A percentile compares a stretch with the other conserved stretches of the same genome.
Conservation (phyloP, 2,329 filamentous ascomycete species). For the Trichoderma atrobrunneum region DNA sequence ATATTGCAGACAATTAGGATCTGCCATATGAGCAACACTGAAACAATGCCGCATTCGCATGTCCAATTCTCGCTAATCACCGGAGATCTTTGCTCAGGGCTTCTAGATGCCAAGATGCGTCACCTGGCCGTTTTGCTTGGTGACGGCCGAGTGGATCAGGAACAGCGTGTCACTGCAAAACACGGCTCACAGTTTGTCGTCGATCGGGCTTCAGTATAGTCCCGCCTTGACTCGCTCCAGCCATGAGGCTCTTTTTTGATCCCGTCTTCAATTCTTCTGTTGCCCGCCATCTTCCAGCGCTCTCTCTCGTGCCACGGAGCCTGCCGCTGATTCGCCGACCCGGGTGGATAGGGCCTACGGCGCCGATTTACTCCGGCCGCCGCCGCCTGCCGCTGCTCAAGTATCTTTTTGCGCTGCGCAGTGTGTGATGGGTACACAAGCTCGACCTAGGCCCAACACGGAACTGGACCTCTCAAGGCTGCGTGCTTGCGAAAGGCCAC, state of each 20-base stretch:
- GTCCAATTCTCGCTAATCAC: neutral
- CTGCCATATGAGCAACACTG: neutral
- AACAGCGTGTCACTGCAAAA: neutral
- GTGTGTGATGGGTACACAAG: neutral
- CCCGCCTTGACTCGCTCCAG: neutral
- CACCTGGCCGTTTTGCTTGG: neutral
- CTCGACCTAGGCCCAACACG: neutral
- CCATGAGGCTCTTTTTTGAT: neutral
- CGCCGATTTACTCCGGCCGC: slow-evolving; percentile 13
- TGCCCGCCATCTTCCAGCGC: too few species aligned
- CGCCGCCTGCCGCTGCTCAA: neutral
- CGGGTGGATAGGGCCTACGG: neutral
- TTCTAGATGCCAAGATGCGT: neutral
- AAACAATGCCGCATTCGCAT: neutral
- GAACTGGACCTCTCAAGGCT: neutral
- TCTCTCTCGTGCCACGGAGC: slow-evolving; percentile 9
- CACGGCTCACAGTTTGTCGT: neutral
- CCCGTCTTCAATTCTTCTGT: neutral
- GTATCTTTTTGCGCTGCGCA: neutral
- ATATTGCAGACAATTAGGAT: neutral
- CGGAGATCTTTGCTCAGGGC: neutral
- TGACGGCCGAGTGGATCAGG: neutral
- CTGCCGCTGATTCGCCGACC: slow-evolving; percentile 16
- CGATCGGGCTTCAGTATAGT: neutral
- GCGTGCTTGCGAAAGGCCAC: slow-evolving; percentile 14